phyloP scores from a whole-genome alignment of 768 basidiomycete genomes.

The Boletus sp. region DNA sequence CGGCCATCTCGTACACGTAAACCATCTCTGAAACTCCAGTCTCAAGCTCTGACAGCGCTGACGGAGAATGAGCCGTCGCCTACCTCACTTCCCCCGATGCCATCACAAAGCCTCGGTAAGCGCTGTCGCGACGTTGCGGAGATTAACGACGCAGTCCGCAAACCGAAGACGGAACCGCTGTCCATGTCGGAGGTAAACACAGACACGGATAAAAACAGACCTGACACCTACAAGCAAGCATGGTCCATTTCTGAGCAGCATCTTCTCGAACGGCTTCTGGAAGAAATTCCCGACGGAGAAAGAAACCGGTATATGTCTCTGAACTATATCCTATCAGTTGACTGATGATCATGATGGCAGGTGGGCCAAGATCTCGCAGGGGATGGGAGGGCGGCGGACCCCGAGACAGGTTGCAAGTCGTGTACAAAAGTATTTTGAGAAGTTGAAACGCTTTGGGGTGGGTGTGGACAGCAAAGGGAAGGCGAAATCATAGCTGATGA shows the following conservation, averaged over 20 bases:
- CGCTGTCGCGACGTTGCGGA: slow-evolving; percentile 22
- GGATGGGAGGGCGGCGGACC: slow-evolving; percentile 74
- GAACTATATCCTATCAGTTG: not conserved
- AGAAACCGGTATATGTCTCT: slow-evolving; percentile 56
- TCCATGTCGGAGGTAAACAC: slow-evolving; percentile 16
- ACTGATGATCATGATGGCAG: slow-evolving; percentile 34
- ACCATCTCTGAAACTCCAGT: slow-evolving; percentile 31
- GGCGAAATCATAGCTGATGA: slow-evolving; percentile 16
- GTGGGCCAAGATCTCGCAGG: slow-evolving; percentile 78
- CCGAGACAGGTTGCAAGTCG: slow-evolving; percentile 85
- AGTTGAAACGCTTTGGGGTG: slow-evolving; percentile 71
- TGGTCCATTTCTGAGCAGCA: slow-evolving; percentile 79
- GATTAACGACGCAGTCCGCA: slow-evolving; percentile 13
- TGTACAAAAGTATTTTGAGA: slow-evolving; percentile 86
- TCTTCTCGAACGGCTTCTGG: slow-evolving; percentile 66
- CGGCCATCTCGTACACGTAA: slow-evolving; percentile 28
- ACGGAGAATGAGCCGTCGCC: slow-evolving; percentile 9
- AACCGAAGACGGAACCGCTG: slow-evolving; percentile 14
- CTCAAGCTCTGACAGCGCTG: slow-evolving; percentile 10
- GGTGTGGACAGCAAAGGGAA: slow-evolving; percentile 35
- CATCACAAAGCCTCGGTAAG: slow-evolving; percentile 26
- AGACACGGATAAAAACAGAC: slow-evolving; percentile 23
- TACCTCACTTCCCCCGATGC: slow-evolving; percentile 7
- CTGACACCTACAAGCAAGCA: slow-evolving; percentile 77
- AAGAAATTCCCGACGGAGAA: slow-evolving; percentile 74